phyloP scores from a whole-genome alignment of 179 eudicot species.

The Gypsophila paniculata region DNA sequence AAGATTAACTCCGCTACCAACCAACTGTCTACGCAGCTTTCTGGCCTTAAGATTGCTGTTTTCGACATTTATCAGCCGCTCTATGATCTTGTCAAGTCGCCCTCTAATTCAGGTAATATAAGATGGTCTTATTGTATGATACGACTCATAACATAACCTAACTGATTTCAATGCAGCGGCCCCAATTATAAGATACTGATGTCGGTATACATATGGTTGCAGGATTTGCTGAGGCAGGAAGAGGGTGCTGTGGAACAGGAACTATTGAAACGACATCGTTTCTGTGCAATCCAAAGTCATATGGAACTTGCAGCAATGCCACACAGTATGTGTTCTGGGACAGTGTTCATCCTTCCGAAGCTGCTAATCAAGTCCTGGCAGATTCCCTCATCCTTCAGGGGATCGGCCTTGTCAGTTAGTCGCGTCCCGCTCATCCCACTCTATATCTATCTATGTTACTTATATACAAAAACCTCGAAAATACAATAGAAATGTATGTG shows the following conservation, averaged over 20 bases:
- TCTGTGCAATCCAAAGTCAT: slow-evolving; percentile 69
- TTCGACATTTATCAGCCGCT: slow-evolving; percentile 87
- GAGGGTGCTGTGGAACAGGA: slow-evolving; percentile 92
- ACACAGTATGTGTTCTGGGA: slow-evolving; percentile 89
- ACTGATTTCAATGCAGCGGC: no score
- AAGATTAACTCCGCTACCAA: slow-evolving; percentile 63
- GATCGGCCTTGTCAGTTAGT: slow-evolving; percentile 48
- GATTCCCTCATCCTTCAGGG: slow-evolving; percentile 58
- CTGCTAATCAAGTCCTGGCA: slow-evolving; percentile 78
- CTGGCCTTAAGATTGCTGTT: slow-evolving; percentile 69
- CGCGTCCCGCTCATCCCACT: background rate
- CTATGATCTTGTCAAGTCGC: slow-evolving; percentile 57
- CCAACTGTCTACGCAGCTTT: slow-evolving; percentile 50
- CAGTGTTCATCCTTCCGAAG: slow-evolving; percentile 88
- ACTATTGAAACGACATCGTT: slow-evolving; percentile 68
- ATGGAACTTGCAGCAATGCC: slow-evolving; percentile 83
- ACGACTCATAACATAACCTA: background rate
- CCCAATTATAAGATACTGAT: no score
- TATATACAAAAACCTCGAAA: background rate
- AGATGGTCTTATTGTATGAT: background rate
- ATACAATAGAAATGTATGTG: slow-evolving; percentile 9
- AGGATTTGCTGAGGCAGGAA: slow-evolving; percentile 86
- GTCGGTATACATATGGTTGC: no score
- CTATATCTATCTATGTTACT: background rate
- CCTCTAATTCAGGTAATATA: slow-evolving; percentile 56